Base-by-base conservation (phyloP, 352 stramenopile genomes). In the Globisporangium heterothallicum region DNA sequence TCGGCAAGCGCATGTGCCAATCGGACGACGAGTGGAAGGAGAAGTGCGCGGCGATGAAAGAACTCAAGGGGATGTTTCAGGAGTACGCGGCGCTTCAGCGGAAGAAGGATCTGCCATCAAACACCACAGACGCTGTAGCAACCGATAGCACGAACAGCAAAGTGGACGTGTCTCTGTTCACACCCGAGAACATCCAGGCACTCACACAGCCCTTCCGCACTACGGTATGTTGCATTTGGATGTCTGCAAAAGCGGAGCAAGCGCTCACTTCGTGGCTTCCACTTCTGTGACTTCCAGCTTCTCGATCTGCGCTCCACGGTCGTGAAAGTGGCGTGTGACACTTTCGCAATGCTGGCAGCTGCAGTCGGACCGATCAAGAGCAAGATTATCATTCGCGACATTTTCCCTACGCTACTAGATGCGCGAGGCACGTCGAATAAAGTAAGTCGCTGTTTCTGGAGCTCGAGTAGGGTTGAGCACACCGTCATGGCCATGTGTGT, bases 321-420 rank as follows among this genome's bases (percentile, higher is more conserved):
- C 16, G 72, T 88, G 21, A 85, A 84, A 29, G 76, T 83, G 45
- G 74, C 68, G 7, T 86, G 77, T 18, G 56, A 70, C 2, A 77
- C 77, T 38, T 68, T 88, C 38, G 60, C 72, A 29, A 44, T 61
- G 30, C 47, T 88, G 2, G 56, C 75, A 5, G 48, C 46, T 14
- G 66, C 48, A 4, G 48, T 85, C 2, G 71, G 70, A 7, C 53
- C 68, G 0, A 44, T 54, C 16, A 69, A 66, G 47, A 77, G 69
- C 60, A 83, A 80, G 21, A 72, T 77, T 12, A 58, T 88, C 21
- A 53, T 84, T 30, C 67, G 77, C 3, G 72, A 88, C 55, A 42
- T 88, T 32, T 83, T 88, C 30, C 77, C 77, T 6, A 74, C 74
- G 61, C 64, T 88, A 32, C 43, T 85, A 25, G 72, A 82, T 14